phyloP scores from a whole-genome alignment of 2,329 filamentous ascomycete species.

The Phyllosticta ampelicida region DNA sequence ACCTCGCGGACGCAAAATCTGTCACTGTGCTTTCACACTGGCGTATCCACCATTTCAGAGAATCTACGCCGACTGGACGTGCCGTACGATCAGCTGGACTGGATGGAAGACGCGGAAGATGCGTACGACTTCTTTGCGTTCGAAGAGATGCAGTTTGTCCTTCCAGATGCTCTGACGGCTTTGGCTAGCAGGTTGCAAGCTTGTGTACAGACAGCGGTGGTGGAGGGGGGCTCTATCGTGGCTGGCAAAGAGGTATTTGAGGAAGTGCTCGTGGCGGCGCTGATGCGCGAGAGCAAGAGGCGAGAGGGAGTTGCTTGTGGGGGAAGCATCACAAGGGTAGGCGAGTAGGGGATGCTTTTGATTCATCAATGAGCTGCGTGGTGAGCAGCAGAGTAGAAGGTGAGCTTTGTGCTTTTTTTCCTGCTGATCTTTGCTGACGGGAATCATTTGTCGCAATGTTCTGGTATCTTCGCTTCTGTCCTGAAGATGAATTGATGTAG shows the following conservation, averaged over 20 bases:
- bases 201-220: background rate
- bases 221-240: background rate
- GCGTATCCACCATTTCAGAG: background rate
- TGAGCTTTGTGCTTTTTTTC: no score
- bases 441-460: no score
- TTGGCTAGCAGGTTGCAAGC: background rate
- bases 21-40: background rate
- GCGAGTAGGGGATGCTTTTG: background rate
- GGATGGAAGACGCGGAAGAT: background rate
- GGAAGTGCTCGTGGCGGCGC: background rate
- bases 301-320: background rate
- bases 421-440: no score
- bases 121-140: background rate
- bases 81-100: background rate
- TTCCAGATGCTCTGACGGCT: background rate
- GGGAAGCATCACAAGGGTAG: background rate
- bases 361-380: background rate
- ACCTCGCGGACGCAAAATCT: slow-evolving; percentile 19
- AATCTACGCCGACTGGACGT: background rate
- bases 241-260: background rate
- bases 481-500: no score
- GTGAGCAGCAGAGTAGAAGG: no score
- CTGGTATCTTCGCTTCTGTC: no score
- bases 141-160: background rate
- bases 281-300: background rate